Evolutionary conservation across 1,284 basidiomycete species (phyloP), one percentile per base, ranked within the genome.

Genomic region (Ceratobasidium sp.): DNA sequence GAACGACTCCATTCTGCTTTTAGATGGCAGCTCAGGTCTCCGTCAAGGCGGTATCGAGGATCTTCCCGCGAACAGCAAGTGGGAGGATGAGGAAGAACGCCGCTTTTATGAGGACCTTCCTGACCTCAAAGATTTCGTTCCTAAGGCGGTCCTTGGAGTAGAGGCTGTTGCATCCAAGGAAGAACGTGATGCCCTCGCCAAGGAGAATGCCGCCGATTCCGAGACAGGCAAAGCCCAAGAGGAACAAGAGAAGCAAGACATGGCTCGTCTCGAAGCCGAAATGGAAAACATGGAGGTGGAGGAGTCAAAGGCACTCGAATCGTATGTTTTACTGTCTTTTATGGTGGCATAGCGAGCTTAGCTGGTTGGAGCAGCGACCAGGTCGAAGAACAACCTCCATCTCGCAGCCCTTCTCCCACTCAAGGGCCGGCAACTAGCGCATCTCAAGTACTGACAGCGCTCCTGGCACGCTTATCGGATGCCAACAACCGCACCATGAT

Each of bases 71-170:
- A 90, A 91, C 1, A 92, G 94, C 2, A 97, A 98, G 78, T 99
- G 98, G 98, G 95, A 96, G 80, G 98, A 99, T 78, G 98, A 99
- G 76, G 98, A 99, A 82, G 96, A 98, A 80, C 87, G 93, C 49
- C 86, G 91, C 62, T 99, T 98, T 82, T 99, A 93, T 79, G 96
- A 98, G 80, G 95, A 98, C 75, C 84, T 98, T 41, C 88, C 94
- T 67, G 97, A 99, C 79, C 82, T 99, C 52, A 91, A 91, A 74
- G 95, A 97, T 74, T 92, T 95, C 73, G 94, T 98, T 0, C 98
- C 98, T 0, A 90, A 89, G 61, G 89, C 89, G 46, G 86, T 98
- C 26, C 84, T 99, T 18, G 96, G 95, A n/a, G 84, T 94, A 70
- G 92, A 93, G 74, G 87, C 87, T 3, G 82, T 46, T 46, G 43